Evolutionary conservation across 176 grass and related monocot species (phyloP).

Genomic region (Oryza nivara): DNA sequence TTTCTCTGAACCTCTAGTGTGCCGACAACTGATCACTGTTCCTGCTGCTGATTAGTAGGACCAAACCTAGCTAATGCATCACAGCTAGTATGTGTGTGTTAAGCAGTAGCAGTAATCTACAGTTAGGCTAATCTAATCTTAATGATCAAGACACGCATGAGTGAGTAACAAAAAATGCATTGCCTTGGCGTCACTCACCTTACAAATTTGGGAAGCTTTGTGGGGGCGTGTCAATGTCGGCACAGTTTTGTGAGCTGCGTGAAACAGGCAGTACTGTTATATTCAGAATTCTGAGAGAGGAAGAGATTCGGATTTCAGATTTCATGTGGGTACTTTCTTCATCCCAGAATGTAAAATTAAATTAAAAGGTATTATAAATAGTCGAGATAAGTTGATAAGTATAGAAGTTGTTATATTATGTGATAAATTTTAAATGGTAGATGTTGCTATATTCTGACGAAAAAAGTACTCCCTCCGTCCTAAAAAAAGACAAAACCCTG

Average conservation of each 20-base stretch:
- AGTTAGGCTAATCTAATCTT: background rate
- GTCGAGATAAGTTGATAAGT: no score
- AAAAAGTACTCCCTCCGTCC: no score
- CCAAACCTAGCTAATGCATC: background rate
- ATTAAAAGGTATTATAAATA: no score
- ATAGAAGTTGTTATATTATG: no score
- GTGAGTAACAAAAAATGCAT: background rate
- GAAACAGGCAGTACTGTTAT: background rate
- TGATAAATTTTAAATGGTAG: no score
- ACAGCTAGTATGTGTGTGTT: background rate
- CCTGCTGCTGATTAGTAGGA: background rate
- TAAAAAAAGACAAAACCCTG: no score
- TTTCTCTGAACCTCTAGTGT: background rate
- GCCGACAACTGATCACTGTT: background rate
- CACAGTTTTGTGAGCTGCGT: background rate
- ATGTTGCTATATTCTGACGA: no score
- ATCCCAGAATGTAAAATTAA: no score
- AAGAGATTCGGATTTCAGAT: no score
- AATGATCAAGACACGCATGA: background rate
- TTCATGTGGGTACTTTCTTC: no score
- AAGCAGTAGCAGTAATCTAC: background rate
- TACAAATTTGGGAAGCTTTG: background rate
- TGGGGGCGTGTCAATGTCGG: background rate
- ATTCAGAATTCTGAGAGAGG: background rate
- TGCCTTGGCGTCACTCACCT: background rate